phyloP scores from a whole-genome alignment of 306 rosid species.

The Lithocarpus polystachyus region DNA sequence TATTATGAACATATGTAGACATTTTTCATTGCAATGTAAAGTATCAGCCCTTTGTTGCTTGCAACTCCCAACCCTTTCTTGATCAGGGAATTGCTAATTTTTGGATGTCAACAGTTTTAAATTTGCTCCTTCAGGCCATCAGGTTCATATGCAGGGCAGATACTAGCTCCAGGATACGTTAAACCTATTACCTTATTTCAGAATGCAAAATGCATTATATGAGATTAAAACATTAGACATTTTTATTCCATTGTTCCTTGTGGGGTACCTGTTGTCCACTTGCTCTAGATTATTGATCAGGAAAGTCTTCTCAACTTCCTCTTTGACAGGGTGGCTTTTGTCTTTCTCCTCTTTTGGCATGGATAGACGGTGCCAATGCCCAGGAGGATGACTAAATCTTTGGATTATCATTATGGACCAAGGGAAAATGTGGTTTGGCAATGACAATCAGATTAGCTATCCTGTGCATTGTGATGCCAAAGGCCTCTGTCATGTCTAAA shows the following conservation, averaged over 20 bases:
- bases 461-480: slow-evolving; percentile 54
- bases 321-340: neutral
- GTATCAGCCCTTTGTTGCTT: neutral
- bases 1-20: neutral
- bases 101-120: neutral
- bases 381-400: neutral
- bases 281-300: neutral
- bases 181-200: too few relatives aligned
- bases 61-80: neutral
- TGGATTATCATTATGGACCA: neutral
- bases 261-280: neutral
- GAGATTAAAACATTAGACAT: neutral
- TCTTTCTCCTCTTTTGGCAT: neutral
- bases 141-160: neutral
- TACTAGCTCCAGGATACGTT: too few relatives aligned
- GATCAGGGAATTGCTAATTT: too few relatives aligned
- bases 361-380: neutral
- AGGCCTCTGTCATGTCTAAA: slow-evolving; percentile 57
- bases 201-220: too few relatives aligned
- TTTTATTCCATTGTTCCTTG: neutral
- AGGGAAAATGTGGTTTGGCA: slow-evolving; percentile 42
- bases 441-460: slow-evolving; percentile 10
- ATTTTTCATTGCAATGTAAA: neutral
- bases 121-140: neutral
- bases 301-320: neutral